Percentiles rank a stretch among this genome's conserved stretches.
These are phyloP conservation scores for Sporothrix variecibatus DNA, from an alignment of 2,329 filamentous ascomycete genomes.

Conservation along the genomic window DNA sequence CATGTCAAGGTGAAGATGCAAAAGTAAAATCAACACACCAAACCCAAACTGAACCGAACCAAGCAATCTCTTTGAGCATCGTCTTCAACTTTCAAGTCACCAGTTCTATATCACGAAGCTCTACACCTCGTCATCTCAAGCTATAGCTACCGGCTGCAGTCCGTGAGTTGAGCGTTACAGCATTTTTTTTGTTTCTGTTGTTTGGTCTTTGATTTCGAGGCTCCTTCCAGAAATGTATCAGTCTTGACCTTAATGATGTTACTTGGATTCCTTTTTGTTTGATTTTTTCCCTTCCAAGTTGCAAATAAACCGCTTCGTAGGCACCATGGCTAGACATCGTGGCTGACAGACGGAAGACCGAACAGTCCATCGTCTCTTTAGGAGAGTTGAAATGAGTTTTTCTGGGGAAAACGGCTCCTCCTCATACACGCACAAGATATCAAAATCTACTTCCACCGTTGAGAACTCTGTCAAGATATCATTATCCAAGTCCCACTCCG, in stretches of 20 bases:
- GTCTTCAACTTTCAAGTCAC: background rate
- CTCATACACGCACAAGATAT: background rate
- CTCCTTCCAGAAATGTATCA: background rate
- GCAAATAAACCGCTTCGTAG: background rate
- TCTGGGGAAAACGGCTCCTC: background rate
- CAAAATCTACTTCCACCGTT: background rate
- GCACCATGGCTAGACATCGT: no score
- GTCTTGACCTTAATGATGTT: background rate
- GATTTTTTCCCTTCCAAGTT: no score
- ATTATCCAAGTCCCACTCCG: background rate
- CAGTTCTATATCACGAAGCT: background rate
- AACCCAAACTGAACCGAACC: no score
- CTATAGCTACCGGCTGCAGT: background rate
- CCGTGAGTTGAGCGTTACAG: background rate
- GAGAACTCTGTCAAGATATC: slow-evolving; percentile 2
- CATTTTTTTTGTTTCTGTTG: background rate
- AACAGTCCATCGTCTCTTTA: no score
- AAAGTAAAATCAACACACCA: background rate
- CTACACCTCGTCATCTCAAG: background rate
- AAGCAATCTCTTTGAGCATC: background rate
- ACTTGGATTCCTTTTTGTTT: background rate
- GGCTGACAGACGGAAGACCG: background rate
- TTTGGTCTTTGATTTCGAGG: background rate
- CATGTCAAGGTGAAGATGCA: background rate
- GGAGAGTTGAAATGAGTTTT: background rate